A percentile compares a stretch with the other conserved stretches of the same genome.
phyloP scores from a whole-genome alignment of 2,329 filamentous ascomycete genomes.

The Penicillium expansum region DNA sequence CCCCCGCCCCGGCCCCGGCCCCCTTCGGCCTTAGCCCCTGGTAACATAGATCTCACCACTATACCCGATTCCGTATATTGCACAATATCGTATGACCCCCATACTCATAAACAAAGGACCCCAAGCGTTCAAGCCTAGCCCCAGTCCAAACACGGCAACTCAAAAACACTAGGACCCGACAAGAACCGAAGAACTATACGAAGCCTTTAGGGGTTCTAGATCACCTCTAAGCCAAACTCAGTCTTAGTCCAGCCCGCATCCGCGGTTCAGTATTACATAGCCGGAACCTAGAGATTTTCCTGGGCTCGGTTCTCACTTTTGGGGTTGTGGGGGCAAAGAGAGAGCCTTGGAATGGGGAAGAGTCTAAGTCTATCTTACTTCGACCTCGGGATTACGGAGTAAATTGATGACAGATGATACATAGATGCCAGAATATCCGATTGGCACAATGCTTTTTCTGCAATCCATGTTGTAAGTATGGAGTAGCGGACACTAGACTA shows the following conservation, averaged over 20 bases:
- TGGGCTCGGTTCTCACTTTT: not conserved
- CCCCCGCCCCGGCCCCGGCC: too few relatives aligned
- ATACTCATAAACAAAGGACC: not conserved
- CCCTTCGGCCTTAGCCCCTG: not conserved
- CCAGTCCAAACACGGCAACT: not conserved
- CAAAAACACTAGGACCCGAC: not conserved
- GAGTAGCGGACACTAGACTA: not conserved
- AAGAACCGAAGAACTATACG: not conserved
- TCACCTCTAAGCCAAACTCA: not conserved
- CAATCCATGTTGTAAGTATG: not conserved
- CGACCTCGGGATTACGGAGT: not conserved
- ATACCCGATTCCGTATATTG: not conserved
- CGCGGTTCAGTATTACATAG: not conserved
- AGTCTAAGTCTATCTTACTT: not conserved
- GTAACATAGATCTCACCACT: not conserved
- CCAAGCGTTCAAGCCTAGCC: not conserved
- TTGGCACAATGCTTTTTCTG: not conserved
- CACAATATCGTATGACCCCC: not conserved
- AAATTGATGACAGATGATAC: not conserved
- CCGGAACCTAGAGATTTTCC: not conserved
- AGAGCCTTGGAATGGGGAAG: not conserved
- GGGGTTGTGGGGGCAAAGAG: not conserved
- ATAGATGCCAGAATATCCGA: not conserved
- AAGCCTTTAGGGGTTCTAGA: not conserved
- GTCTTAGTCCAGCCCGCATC: not conserved